Evolutionary conservation across 2,329 filamentous ascomycete genomes (phyloP).

Genomic region (Fusarium tjaetaba): DNA sequence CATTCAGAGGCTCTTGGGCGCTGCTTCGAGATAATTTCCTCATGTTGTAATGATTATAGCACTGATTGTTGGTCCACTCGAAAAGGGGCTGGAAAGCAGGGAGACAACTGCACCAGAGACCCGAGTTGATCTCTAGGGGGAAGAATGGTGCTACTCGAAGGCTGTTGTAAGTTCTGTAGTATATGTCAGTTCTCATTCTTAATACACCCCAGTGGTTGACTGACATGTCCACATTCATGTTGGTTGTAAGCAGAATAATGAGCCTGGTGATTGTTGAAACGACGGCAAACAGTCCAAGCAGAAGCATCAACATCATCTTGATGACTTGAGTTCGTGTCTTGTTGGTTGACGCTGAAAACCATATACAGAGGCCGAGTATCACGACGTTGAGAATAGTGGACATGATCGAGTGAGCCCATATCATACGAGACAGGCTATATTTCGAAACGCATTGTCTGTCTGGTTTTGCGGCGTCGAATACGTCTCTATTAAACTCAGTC

Average conservation of each 20-base stretch:
- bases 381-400: slow-evolving; percentile 49
- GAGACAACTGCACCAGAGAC: slow-evolving; percentile 56
- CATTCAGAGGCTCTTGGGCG: slow-evolving; percentile 9
- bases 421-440: slow-evolving; percentile 41
- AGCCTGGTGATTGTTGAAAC: slow-evolving; percentile 52
- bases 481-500: slow-evolving; percentile 18
- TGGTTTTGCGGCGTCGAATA: slow-evolving; percentile 26
- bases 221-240: slow-evolving; percentile 46
- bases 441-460: slow-evolving; percentile 32
- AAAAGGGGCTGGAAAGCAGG: slow-evolving; percentile 53
- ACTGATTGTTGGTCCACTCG: slow-evolving; percentile 33
- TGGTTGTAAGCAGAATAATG: slow-evolving; percentile 47
- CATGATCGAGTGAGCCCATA: slow-evolving; percentile 47
- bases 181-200: background rate
- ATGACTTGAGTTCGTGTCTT: slow-evolving; percentile 47
- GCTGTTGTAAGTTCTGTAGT: slow-evolving; percentile 51
- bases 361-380: slow-evolving; percentile 50
- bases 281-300: slow-evolving; percentile 51
- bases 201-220: slow-evolving; percentile 15
- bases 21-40: slow-evolving; percentile 35
- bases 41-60: slow-evolving; percentile 22
- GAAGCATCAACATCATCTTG: slow-evolving; percentile 50
- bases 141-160: slow-evolving; percentile 51
- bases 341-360: slow-evolving; percentile 51
- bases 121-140: slow-evolving; percentile 53